Base-by-base conservation (phyloP, 352 stramenopile genomes). In the Pythium myriotylum region DNA sequence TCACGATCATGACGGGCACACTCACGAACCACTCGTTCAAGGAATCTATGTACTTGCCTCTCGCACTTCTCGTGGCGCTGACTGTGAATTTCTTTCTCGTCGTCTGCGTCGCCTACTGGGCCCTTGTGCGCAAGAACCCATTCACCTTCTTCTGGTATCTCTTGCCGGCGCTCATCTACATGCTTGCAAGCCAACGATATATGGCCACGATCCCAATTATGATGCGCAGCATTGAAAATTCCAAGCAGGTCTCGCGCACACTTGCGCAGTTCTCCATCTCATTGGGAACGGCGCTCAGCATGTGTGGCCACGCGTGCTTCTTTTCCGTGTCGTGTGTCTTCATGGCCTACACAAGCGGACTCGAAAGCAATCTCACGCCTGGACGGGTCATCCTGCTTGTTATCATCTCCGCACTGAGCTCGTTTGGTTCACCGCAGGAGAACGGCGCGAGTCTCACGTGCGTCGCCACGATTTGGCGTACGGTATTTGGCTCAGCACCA, bases 41-140 rank as follows among this genome's bases (percentile, higher is more conserved):
- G n/a, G 39, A 73, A 23, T 68, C 66, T 9, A 65, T 78, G 26
- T 74, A 79, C 48, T 71, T 84, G 29, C 65, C 69, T 0, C 37
- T 79, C 26, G 62, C 74, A 14, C 76, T 86, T 60, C 26, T 62
- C 8, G 47, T 77, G 14, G 68, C 74, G 22, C 55, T 86, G 22
- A 14, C 76, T 4, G 59, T 52, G 16, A 72, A 83, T 40, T 87
- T 84, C 20, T 37, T 81, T 13, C 46, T 76, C 1, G 68, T 88
- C 17, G 69, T 68, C 2, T 82, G 79, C 49, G 65, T 71, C 2
- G 61, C 62, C 22, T 88, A 83, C 66, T 72, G 69, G 29, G 19
- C 84, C 22, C 57, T 88, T 33, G 70, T 88, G 49, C 72, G 79
- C 19, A 77, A 77, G 46, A 86, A 81, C 61, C 79, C 79, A 47